Evolutionary conservation across 2,329 filamentous ascomycete genomes (phyloP).

Genomic region (Curvularia sp.): DNA sequence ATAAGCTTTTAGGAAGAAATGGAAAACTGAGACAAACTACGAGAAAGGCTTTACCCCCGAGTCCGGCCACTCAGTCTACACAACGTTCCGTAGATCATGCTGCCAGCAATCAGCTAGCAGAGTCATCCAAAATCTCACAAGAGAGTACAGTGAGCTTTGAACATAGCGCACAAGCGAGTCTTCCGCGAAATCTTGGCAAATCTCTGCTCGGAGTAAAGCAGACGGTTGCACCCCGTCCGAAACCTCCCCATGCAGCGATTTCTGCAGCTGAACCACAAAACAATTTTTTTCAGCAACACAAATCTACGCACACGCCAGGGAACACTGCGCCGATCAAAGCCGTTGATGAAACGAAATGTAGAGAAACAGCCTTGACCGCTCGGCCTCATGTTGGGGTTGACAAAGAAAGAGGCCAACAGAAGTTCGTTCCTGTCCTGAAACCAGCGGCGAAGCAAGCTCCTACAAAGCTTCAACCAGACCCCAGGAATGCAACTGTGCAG

Average conservation of each 20-base stretch:
- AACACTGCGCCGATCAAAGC: not conserved
- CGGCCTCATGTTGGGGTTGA: not conserved
- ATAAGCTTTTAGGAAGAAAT: constrained; percentile 7
- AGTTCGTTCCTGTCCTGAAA: not conserved
- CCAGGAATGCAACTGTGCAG: not conserved
- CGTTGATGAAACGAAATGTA: not conserved
- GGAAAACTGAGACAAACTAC: not conserved
- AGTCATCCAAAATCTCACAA: not conserved
- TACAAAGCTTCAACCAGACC: not conserved
- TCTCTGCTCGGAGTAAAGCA: not conserved
- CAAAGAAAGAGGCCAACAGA: not conserved
- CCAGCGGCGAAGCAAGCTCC: not conserved
- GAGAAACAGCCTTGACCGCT: too few species aligned
- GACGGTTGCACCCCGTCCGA: not conserved
- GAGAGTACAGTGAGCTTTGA: not conserved
- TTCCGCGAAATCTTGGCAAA: not conserved
- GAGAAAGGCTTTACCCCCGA: not conserved
- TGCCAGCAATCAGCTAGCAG: not conserved
- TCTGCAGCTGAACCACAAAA: not conserved
- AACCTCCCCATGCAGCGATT: not conserved
- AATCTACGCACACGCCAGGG: not conserved
- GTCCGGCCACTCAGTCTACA: not conserved
- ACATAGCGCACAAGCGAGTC: not conserved
- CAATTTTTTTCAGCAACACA: not conserved
- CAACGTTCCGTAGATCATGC: not conserved